Conservation (phyloP, 352 stramenopile species). For the Phytopythium sindhum region DNA sequence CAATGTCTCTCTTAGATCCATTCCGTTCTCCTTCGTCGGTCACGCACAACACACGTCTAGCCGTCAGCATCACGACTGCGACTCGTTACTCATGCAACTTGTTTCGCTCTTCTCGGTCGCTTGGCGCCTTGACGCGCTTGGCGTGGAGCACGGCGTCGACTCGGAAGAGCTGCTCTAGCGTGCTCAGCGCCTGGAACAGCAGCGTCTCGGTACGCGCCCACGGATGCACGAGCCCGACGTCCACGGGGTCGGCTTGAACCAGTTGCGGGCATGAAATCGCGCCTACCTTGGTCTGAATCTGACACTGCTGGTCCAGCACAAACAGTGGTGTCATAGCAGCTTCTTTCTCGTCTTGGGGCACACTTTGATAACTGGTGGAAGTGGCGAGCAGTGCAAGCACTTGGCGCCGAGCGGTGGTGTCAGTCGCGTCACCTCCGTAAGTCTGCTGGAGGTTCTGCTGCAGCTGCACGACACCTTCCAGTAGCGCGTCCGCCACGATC, state of each 20-base stretch:
- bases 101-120: not conserved
- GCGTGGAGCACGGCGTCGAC: slow-evolving; percentile 38
- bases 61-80: not conserved
- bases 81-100: not conserved
- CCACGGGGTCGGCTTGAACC: slow-evolving; percentile 28
- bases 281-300: slow-evolving; percentile 25
- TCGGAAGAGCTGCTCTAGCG: slow-evolving; percentile 53
- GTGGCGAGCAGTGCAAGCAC: not conserved
- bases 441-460: slow-evolving; percentile 20
- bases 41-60: not conserved
- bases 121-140: slow-evolving; percentile 3
- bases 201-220: slow-evolving; percentile 46
- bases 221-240: slow-evolving; percentile 45
- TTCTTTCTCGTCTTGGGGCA: not conserved
- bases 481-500: slow-evolving; percentile 22
- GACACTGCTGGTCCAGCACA: slow-evolving; percentile 31
- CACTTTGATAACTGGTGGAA: not conserved
- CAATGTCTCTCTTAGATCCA: not conserved
- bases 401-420: not conserved
- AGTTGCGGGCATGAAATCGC: slow-evolving; percentile 36
- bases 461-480: slow-evolving; percentile 32
- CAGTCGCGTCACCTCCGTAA: not conserved
- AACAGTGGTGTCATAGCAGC: not conserved
- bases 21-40: not conserved
- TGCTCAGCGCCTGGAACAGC: slow-evolving; percentile 41